Conservation (phyloP, 352 stramenopile genomes). For the Globisporangium iwayamae region DNA sequence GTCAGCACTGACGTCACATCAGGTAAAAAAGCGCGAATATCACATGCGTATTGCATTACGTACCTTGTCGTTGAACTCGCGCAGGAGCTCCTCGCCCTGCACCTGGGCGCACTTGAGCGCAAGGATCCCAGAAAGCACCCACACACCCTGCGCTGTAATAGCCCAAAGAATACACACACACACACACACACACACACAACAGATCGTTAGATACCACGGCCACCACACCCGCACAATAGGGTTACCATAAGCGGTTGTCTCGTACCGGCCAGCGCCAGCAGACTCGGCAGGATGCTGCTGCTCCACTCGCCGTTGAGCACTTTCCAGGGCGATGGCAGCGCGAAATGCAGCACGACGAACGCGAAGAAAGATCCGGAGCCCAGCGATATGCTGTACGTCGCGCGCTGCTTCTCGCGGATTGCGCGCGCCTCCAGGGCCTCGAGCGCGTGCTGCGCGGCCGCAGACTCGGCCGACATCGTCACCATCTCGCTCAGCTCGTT, state of each 20-base stretch:
- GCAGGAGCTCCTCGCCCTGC: constrained; percentile 53
- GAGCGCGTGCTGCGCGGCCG: constrained; percentile 27
- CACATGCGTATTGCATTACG: neutral
- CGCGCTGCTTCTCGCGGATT: constrained; percentile 56
- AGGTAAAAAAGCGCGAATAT: neutral
- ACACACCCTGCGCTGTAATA: constrained; percentile 38
- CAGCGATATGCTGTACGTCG: constrained; percentile 61
- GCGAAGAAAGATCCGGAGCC: constrained; percentile 40
- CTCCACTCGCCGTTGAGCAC: constrained; percentile 79
- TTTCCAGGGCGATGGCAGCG: constrained; percentile 61
- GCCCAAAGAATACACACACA: neutral
- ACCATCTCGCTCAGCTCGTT: neutral
- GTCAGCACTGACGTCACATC: neutral
- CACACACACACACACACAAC: neutral
- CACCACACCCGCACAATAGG: neutral
- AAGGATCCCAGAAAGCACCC: constrained; percentile 52
- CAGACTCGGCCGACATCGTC: neutral
- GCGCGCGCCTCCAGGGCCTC: constrained; percentile 56
- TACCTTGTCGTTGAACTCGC: constrained; percentile 60
- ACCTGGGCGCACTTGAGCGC: constrained; percentile 64
- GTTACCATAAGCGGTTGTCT: no score
- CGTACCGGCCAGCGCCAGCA: constrained; percentile 50
- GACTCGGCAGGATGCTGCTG: constrained; percentile 39
- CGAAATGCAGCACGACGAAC: constrained; percentile 37
- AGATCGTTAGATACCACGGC: neutral